These are phyloP conservation scores for Russula abietina DNA, from an alignment of 768 basidiomycete species.

Conservation along the genomic window DNA sequence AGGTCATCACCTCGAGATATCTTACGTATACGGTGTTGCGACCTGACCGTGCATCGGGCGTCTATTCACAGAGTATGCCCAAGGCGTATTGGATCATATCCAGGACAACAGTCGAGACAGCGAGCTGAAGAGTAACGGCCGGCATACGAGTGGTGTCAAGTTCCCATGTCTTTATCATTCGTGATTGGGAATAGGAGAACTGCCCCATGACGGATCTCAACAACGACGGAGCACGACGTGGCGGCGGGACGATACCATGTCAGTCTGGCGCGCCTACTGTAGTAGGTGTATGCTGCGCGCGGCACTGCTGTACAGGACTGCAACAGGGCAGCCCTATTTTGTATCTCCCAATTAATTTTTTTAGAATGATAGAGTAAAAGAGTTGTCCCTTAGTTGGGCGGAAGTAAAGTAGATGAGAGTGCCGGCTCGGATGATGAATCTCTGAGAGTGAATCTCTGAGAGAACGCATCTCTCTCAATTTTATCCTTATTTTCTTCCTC, in stretches of 20 bases:
- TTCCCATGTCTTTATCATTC: too few relatives aligned
- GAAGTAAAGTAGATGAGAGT: neutral
- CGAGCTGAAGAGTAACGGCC: too few relatives aligned
- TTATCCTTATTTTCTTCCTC: slow-evolving; percentile 22
- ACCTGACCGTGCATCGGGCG: neutral
- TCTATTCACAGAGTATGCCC: neutral
- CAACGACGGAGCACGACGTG: too few relatives aligned
- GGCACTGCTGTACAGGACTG: neutral
- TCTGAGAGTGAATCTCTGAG: neutral
- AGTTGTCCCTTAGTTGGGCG: neutral
- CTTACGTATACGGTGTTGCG: too few relatives aligned
- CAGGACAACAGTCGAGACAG: neutral
- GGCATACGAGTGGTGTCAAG: too few relatives aligned
- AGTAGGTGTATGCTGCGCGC: neutral
- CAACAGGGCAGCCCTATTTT: neutral
- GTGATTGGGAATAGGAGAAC: too few relatives aligned
- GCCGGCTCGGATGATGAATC: neutral
- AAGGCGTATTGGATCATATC: neutral
- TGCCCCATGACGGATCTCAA: too few relatives aligned
- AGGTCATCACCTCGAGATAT: too few relatives aligned
- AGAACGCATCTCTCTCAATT: neutral
- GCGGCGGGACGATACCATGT: too few relatives aligned
- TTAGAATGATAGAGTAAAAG: neutral
- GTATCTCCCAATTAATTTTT: too few relatives aligned
- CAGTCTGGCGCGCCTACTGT: neutral